Conservation (phyloP, 2,329 filamentous ascomycete genomes). For the Fusarium paranaense region DNA sequence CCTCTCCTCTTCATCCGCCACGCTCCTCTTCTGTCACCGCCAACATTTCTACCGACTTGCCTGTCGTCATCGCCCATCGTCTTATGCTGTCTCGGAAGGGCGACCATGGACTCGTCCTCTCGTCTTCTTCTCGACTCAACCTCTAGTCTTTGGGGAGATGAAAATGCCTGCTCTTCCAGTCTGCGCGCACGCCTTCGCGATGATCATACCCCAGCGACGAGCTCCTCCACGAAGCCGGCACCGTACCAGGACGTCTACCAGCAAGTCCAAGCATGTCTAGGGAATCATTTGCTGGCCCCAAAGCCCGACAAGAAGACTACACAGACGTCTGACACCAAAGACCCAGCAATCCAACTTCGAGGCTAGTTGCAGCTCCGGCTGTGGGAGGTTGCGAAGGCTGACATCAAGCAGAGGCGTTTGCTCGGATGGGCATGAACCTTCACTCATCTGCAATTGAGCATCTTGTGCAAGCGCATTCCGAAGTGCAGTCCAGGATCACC, state of each 20-base stretch:
- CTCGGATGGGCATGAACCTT: slow-evolving; percentile 27
- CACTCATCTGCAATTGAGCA: slow-evolving; percentile 17
- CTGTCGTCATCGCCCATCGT: no score
- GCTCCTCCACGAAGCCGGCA: slow-evolving; percentile 2
- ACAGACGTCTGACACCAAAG: neutral
- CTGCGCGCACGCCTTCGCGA: slow-evolving; percentile 47
- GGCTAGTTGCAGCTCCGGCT: slow-evolving; percentile 10
- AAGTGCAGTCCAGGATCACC: slow-evolving; percentile 37
- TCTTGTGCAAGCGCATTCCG: slow-evolving; percentile 37
- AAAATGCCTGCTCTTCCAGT: slow-evolving; percentile 34
- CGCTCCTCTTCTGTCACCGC: accelerated
- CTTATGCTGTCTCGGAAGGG: neutral
- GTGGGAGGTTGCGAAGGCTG: neutral
- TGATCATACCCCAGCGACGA: slow-evolving; percentile 20
- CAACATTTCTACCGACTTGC: no score
- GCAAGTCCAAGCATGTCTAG: slow-evolving; percentile 42
- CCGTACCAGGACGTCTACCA: slow-evolving; percentile 36
- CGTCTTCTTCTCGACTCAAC: slow-evolving; percentile 5
- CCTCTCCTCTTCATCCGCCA: neutral
- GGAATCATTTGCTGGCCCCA: neutral
- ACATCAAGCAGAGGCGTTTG: slow-evolving; percentile 37
- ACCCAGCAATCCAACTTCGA: slow-evolving; percentile 30
- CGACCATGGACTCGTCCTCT: neutral
- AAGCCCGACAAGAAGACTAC: neutral
- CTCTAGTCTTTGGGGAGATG: slow-evolving; percentile 10